Evolutionary conservation across 1,284 basidiomycete genomes (phyloP).

Genomic region (Trichosporon coremiiforme): DNA sequence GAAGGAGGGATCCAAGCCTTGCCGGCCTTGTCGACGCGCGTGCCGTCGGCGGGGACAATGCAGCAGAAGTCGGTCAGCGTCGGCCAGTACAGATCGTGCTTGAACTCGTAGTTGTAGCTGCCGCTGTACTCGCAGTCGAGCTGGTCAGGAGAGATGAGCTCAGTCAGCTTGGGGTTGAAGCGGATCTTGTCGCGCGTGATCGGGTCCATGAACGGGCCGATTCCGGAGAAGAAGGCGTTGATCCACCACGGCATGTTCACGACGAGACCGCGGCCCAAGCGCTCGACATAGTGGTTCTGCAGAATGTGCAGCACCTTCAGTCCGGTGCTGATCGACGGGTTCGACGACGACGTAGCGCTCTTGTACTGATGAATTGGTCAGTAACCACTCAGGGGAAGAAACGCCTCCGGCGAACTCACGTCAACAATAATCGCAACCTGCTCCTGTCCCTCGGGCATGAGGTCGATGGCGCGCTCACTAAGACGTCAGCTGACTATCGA

Average conservation of each 20-base stretch:
- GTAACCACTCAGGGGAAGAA: constrained; percentile 70
- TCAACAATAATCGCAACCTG: constrained; percentile 78
- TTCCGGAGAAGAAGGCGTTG: constrained; percentile 82
- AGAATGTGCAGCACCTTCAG: constrained; percentile 79
- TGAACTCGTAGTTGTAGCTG: constrained; percentile 72
- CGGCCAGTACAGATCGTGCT: constrained; percentile 75
- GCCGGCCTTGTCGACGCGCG: constrained; percentile 48
- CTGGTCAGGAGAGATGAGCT: constrained; percentile 73
- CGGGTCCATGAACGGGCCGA: constrained; percentile 85
- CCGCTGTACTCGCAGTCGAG: constrained; percentile 83
- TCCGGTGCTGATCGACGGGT: constrained; percentile 75
- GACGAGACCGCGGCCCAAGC: constrained; percentile 77
- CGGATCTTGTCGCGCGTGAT: constrained; percentile 89
- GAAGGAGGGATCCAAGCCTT: constrained; percentile 44
- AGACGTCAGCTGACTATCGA: background rate
- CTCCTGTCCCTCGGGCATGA: constrained; percentile 80
- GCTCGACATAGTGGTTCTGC: constrained; percentile 86
- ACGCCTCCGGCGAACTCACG: constrained; percentile 62
- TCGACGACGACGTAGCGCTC: constrained; percentile 73
- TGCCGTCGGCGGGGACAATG: constrained; percentile 45
- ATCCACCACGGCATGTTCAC: constrained; percentile 78
- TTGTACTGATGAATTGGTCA: constrained; percentile 75
- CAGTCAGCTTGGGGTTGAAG: constrained; percentile 79
- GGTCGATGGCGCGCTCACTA: constrained; percentile 80
- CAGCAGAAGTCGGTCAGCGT: constrained; percentile 64